Evolutionary conservation across 495 filamentous ascomycete species (phyloP).

Genomic region (Extremus antarcticus): DNA sequence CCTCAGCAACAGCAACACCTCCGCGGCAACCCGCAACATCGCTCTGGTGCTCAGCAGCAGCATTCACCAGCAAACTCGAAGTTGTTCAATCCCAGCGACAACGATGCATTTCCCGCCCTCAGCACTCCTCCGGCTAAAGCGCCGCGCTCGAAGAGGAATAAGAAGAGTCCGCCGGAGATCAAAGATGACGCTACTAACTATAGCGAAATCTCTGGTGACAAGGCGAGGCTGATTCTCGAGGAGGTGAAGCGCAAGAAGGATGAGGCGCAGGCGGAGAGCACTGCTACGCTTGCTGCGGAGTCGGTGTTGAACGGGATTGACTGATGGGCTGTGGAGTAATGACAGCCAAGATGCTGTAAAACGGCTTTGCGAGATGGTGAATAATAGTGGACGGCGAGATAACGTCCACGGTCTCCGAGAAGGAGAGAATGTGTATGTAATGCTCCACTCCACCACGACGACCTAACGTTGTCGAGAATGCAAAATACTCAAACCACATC

Average conservation of each 20-base stretch:
- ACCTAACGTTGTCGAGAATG: not conserved
- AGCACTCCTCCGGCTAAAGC: not conserved
- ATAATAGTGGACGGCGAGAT: not conserved
- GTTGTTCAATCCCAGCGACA: constrained; percentile 1
- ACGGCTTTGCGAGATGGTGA: not conserved
- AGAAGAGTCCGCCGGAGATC: not conserved
- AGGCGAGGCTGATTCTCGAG: constrained; percentile 7
- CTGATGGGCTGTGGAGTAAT: not conserved
- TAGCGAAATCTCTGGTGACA: constrained; percentile 17
- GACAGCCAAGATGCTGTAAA: too few species aligned
- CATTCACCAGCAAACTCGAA: not conserved
- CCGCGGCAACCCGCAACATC: too few species aligned
- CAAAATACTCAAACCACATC: constrained; percentile 25
- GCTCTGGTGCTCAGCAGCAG: not conserved
- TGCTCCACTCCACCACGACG: not conserved
- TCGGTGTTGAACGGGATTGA: constrained; percentile 9
- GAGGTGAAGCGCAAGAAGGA: constrained; percentile 16
- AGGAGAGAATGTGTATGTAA: not conserved
- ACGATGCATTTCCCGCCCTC: constrained; percentile 10
- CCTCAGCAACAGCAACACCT: not conserved
- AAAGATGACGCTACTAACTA: not conserved
- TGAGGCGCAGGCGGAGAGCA: constrained; percentile 11
- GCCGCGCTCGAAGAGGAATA: not conserved
- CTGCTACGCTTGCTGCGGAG: constrained; percentile 13
- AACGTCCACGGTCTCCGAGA: not conserved